Conservation (phyloP, 2,329 filamentous ascomycete genomes). For the Bimuria novae-zelandiae region DNA sequence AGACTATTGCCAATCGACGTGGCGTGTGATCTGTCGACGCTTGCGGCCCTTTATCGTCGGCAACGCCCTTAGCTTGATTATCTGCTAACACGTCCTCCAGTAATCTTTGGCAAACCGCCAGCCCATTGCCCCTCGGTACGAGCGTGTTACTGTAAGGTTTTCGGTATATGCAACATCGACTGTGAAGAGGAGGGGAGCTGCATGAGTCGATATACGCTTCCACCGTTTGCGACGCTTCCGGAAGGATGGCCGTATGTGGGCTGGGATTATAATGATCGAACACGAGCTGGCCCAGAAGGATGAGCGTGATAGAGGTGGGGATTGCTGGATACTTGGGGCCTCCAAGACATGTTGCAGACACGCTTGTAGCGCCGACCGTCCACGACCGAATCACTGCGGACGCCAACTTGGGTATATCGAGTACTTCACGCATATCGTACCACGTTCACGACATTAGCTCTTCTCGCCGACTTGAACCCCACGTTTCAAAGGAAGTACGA, state of each 20-base stretch:
- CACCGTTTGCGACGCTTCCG: slow-evolving; percentile 62
- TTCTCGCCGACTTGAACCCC: too few relatives aligned
- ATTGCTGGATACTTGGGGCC: background rate
- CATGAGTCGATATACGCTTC: slow-evolving; percentile 62
- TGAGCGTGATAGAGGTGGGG: slow-evolving; percentile 10
- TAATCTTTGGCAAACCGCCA: slow-evolving; percentile 44
- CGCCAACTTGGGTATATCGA: background rate
- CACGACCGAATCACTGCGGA: background rate
- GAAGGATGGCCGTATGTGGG: slow-evolving; percentile 65
- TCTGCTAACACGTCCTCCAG: slow-evolving; percentile 30
- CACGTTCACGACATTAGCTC: background rate
- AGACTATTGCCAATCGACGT: background rate
- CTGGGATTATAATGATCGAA: slow-evolving; percentile 51
- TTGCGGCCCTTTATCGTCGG: background rate
- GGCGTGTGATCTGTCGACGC: background rate
- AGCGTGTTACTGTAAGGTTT: slow-evolving; percentile 70
- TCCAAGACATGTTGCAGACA: background rate
- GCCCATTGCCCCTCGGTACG: slow-evolving; percentile 65
- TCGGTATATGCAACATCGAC: slow-evolving; percentile 61
- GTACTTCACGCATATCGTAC: background rate
- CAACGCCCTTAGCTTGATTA: slow-evolving; percentile 12
- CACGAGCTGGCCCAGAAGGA: slow-evolving; percentile 27
- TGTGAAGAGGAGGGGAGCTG: slow-evolving; percentile 54
- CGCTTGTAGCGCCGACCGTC: background rate
- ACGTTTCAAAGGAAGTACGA: background rate